These are phyloP conservation scores for Parathielavia appendiculata DNA, from an alignment of 495 filamentous ascomycete species.

Conservation along the genomic window DNA sequence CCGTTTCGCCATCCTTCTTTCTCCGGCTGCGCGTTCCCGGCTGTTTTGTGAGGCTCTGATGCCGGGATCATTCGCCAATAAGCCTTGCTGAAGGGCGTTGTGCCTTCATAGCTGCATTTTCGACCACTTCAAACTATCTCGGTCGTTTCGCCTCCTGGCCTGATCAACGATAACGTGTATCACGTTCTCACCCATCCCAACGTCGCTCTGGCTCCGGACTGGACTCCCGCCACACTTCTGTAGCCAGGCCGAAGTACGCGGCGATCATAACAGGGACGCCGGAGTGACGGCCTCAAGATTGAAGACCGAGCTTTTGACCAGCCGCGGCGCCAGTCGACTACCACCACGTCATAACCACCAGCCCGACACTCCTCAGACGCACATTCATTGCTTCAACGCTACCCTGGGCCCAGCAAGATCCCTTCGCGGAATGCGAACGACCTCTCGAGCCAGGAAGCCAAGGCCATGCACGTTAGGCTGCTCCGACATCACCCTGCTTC, in stretches of 20 bases:
- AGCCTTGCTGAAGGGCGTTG: conserved; percentile 8
- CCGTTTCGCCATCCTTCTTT: conserved; percentile 20
- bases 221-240: no score
- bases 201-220: neutral
- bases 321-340: neutral
- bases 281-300: neutral
- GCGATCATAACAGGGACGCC: neutral
- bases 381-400: neutral
- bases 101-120: neutral
- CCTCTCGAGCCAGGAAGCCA: conserved; percentile 2
- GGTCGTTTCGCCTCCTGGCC: neutral
- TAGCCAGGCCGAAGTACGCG: neutral
- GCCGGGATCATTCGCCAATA: conserved; percentile 9
- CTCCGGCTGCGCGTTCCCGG: conserved; percentile 19
- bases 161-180: neutral
- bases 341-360: neutral
- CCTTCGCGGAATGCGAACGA: conserved; percentile 4
- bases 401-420: neutral
- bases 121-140: neutral
- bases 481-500: conserved; percentile 7
- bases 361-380: neutral
- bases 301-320: neutral
- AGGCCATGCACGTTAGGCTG: conserved; percentile 24
- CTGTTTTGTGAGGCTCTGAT: conserved; percentile 26
- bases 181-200: neutral